Conservation (phyloP, 2,329 filamentous ascomycete species). For the Zymoseptoria crescenta region DNA sequence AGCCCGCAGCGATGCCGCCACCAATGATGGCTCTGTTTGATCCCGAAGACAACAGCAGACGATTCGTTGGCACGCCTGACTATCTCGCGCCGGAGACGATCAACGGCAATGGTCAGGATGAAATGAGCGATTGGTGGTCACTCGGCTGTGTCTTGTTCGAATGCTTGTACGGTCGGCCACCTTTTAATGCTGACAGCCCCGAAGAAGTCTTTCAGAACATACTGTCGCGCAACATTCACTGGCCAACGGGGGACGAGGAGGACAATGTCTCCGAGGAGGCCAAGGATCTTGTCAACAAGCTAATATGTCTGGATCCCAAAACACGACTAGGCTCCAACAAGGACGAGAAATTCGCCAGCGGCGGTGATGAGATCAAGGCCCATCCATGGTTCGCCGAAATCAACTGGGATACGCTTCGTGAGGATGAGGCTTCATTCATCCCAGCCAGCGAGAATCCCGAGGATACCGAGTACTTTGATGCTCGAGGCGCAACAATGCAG, state of each 20-base stretch:
- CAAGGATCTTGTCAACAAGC: conserved; percentile 86
- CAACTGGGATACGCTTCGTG: conserved; percentile 83
- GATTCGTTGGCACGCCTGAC: conserved; percentile 94
- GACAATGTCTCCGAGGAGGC: conserved; percentile 72
- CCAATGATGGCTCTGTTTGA: conserved; percentile 92
- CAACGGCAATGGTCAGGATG: conserved; percentile 87
- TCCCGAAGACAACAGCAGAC: conserved; percentile 82
- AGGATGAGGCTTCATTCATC: conserved; percentile 93
- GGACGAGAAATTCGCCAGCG: conserved; percentile 71
- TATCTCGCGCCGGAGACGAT: conserved; percentile 97
- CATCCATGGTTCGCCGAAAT: conserved; percentile 84
- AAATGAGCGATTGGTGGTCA: conserved; percentile 99
- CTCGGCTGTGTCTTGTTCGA: conserved; percentile 98
- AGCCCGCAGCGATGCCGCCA: conserved; percentile 70
- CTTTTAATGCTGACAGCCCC: conserved; percentile 82
- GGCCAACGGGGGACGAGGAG: conserved; percentile 76
- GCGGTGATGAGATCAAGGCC: conserved; percentile 81
- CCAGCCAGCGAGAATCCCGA: conserved; percentile 88
- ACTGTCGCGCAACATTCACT: conserved; percentile 77
- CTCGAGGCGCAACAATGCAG: conserved; percentile 82
- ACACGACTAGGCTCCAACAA: conserved; percentile 78
- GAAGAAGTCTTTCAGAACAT: conserved; percentile 98
- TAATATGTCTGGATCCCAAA: conserved; percentile 77
- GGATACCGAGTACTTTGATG: conserved; percentile 96
- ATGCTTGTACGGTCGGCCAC: conserved; percentile 85